phyloP scores from a whole-genome alignment of 2,329 filamentous ascomycete species.

The Neonectria sp. region DNA sequence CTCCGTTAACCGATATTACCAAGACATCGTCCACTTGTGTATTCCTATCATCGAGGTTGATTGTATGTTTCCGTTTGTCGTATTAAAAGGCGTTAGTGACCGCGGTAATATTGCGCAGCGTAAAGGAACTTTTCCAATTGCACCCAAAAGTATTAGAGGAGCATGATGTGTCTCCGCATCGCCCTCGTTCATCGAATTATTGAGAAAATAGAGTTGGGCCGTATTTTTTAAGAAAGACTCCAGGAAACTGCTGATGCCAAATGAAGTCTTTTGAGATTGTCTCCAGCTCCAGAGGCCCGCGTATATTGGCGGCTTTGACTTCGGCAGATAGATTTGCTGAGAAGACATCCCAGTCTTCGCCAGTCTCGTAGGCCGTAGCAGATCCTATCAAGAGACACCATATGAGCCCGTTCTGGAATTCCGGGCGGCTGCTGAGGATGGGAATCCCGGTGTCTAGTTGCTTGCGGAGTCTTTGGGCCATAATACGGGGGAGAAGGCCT shows the following conservation, averaged over 20 bases:
- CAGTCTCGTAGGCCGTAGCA: constrained; percentile 19
- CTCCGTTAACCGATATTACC: background rate
- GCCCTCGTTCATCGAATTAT: background rate
- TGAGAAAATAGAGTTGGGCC: constrained; percentile 14
- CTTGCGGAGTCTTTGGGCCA: constrained; percentile 12
- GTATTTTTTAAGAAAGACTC: constrained; percentile 11
- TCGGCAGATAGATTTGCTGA: constrained; percentile 14
- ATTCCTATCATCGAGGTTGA: background rate
- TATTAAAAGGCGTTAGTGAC: background rate
- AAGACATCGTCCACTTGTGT: background rate
- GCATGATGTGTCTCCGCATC: background rate
- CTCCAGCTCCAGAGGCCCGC: constrained; percentile 7
- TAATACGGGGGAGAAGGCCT: constrained; percentile 9
- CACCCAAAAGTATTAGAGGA: background rate
- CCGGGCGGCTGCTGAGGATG: constrained; percentile 3
- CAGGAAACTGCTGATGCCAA: constrained; percentile 28
- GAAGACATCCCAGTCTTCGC: constrained; percentile 27
- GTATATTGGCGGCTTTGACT: background rate
- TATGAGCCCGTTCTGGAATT: constrained; percentile 25
- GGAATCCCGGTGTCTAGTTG: constrained; percentile 10
- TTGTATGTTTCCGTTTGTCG: background rate
- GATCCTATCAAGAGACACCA: constrained; percentile 33
- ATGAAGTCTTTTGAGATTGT: constrained; percentile 19
- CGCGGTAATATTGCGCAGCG: background rate
- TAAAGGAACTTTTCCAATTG: background rate